Evolutionary conservation across 257 asterid species (phyloP).

Genomic region (Vinca minor): DNA sequence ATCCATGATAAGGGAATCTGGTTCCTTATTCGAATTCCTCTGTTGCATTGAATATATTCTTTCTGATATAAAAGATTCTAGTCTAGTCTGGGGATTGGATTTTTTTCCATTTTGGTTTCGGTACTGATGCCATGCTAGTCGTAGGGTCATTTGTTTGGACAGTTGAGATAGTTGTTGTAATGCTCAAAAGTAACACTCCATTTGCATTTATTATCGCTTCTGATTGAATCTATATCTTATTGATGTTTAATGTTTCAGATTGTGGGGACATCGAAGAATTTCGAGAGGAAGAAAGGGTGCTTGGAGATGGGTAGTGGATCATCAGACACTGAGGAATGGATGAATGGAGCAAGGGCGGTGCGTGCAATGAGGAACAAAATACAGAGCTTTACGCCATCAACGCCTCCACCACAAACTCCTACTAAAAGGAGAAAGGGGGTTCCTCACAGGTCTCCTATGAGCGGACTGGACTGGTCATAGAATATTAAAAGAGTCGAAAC

Average conservation of each 20-base stretch:
- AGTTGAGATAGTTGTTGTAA: no score
- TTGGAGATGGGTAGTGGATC: neutral
- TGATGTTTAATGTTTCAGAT: slow-evolving; percentile 1
- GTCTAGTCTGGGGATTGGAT: no score
- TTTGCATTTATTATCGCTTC: no score
- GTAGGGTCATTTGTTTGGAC: no score
- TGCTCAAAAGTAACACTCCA: no score
- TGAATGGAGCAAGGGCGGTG: neutral
- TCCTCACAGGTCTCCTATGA: slow-evolving; percentile 10
- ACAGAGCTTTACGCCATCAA: slow-evolving; percentile 2
- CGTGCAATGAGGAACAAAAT: neutral
- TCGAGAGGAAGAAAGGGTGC: neutral
- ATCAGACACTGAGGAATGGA: slow-evolving; percentile 4
- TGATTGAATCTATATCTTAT: no score
- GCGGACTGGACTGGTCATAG: no score
- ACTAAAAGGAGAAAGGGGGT: slow-evolving; percentile 6
- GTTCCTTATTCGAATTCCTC: neutral
- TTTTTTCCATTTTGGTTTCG: no score
- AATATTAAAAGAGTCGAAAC: neutral
- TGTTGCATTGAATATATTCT: no score
- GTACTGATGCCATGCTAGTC: no score
- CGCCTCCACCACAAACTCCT: slow-evolving; percentile 4
- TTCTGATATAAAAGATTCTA: no score
- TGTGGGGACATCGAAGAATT: slow-evolving; percentile 4
- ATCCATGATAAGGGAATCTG: slow-evolving; percentile 6